Conservation (phyloP, 768 basidiomycete genomes). For the Tylopilus plumbeoviolaceoides region DNA sequence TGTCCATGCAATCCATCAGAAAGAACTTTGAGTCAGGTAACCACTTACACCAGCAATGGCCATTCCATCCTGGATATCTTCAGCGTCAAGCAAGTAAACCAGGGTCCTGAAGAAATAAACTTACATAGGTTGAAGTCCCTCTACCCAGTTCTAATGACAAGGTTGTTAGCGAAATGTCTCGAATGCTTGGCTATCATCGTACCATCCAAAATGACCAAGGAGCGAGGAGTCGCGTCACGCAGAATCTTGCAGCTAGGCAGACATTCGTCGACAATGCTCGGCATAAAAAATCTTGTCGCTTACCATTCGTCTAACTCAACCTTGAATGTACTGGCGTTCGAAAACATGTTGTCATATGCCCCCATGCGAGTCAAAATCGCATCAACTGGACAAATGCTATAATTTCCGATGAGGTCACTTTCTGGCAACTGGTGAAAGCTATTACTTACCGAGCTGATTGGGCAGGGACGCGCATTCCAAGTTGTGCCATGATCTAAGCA, state of each 20-base stretch:
- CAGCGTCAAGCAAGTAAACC: constrained; percentile 1
- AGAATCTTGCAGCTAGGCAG: constrained; percentile 80
- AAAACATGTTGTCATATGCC: constrained; percentile 97
- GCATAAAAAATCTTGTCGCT: not conserved
- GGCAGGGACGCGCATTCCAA: constrained; percentile 95
- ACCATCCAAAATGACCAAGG: constrained; percentile 95
- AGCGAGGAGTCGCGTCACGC: constrained; percentile 89
- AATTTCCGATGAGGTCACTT: constrained; percentile 5
- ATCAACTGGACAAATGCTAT: constrained; percentile 83
- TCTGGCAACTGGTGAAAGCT: not conserved
- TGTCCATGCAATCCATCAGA: constrained; percentile 25
- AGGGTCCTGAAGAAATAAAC: constrained; percentile 15
- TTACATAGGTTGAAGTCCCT: constrained; percentile 91
- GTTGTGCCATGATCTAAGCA: constrained; percentile 80
- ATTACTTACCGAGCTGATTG: constrained; percentile 62
- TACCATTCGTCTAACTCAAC: constrained; percentile 98
- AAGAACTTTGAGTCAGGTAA: not conserved
- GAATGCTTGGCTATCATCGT: constrained; percentile 16
- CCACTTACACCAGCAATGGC: constrained; percentile 82
- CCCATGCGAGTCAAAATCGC: constrained; percentile 96
- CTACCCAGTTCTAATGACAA: constrained; percentile 72
- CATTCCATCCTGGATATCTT: constrained; percentile 80
- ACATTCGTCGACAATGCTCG: not conserved
- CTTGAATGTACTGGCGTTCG: constrained; percentile 93
- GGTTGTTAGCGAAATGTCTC: constrained; percentile 9